Evolutionary conservation across 495 filamentous ascomycete species (phyloP).

Genomic region (Podospora conica): DNA sequence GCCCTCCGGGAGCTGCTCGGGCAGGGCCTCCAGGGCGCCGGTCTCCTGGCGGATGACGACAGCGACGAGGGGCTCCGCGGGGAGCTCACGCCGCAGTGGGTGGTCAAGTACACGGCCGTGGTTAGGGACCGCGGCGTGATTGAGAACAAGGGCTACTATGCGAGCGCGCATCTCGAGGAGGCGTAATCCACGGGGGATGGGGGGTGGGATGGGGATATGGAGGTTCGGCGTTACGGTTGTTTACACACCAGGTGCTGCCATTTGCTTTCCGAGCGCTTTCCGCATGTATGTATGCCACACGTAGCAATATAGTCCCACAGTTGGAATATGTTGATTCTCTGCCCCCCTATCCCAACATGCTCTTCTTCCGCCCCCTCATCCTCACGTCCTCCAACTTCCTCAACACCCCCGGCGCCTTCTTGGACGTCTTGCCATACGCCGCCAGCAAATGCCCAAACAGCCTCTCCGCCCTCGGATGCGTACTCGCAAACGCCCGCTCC

Average conservation of each 20-base stretch:
- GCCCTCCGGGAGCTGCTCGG: constrained; percentile 79
- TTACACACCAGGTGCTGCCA: not conserved
- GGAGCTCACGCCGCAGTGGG: constrained; percentile 83
- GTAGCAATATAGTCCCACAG: not conserved
- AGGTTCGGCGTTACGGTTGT: constrained; percentile 8
- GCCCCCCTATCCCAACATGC: constrained; percentile 72
- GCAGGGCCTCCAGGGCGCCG: constrained; percentile 55
- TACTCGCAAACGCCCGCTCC: constrained; percentile 92
- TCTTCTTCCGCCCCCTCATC: constrained; percentile 93
- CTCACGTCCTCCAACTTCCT: constrained; percentile 87
- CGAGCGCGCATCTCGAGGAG: constrained; percentile 60
- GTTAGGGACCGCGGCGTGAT: constrained; percentile 93
- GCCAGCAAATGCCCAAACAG: constrained; percentile 63
- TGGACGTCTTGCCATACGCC: constrained; percentile 42
- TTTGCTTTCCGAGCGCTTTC: constrained; percentile 4
- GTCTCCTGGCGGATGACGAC: constrained; percentile 53
- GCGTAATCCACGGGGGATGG: constrained; percentile 11
- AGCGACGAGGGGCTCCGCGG: constrained; percentile 55
- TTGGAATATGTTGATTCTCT: constrained; percentile 4
- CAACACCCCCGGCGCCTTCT: constrained; percentile 45
- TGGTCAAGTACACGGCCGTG: constrained; percentile 97
- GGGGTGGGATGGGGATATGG: too few relatives aligned
- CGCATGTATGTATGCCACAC: not conserved
- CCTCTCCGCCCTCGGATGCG: constrained; percentile 79
- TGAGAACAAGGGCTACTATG: constrained; percentile 97